Percentiles rank a stretch among this genome's conserved stretches.
Conservation (phyloP, 2,329 filamentous ascomycete genomes). For the Elsinoe australis region DNA sequence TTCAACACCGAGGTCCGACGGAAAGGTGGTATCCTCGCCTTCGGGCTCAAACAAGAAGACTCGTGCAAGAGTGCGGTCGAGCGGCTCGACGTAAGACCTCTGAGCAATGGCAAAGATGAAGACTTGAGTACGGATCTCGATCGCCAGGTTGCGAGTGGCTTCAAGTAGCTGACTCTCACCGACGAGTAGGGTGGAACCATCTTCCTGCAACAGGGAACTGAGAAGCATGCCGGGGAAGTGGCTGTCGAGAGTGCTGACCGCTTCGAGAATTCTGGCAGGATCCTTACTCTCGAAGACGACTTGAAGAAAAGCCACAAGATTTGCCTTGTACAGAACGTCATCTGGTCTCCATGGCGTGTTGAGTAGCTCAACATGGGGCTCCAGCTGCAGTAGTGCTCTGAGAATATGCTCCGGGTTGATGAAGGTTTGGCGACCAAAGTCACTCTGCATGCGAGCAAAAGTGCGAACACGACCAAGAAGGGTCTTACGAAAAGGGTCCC, state of each 20-base stretch:
- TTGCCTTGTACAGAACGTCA: conserved; percentile 38
- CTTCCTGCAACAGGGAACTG: conserved; percentile 18
- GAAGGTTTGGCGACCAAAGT: conserved; percentile 36
- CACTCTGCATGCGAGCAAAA: conserved; percentile 31
- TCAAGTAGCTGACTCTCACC: conserved; percentile 37
- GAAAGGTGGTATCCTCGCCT: conserved; percentile 1
- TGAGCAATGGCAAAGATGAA: conserved; percentile 4
- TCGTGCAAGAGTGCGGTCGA: conserved; percentile 31
- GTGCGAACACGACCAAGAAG: conserved; percentile 31
- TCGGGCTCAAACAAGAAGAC: conserved; percentile 31
- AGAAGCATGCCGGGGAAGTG: conserved; percentile 33
- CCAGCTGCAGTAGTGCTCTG: conserved; percentile 33
- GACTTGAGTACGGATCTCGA: conserved; percentile 49
- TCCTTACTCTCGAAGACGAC: conserved; percentile 29
- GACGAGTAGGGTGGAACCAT: conserved; percentile 6
- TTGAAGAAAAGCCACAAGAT: conserved; percentile 38
- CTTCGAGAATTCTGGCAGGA: conserved; percentile 27
- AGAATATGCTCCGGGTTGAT: conserved; percentile 36
- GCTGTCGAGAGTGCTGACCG: conserved; percentile 29
- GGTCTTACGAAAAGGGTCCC: conserved; percentile 35
- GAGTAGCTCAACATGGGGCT: conserved; percentile 23
- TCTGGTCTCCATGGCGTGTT: conserved; percentile 34
- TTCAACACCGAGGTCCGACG: not conserved
- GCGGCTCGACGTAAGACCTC: conserved; percentile 32
- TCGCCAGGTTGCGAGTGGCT: conserved; percentile 42